Evolutionary conservation across 495 filamentous ascomycete species (phyloP).

Genomic region (Baudoinia panamericana): DNA sequence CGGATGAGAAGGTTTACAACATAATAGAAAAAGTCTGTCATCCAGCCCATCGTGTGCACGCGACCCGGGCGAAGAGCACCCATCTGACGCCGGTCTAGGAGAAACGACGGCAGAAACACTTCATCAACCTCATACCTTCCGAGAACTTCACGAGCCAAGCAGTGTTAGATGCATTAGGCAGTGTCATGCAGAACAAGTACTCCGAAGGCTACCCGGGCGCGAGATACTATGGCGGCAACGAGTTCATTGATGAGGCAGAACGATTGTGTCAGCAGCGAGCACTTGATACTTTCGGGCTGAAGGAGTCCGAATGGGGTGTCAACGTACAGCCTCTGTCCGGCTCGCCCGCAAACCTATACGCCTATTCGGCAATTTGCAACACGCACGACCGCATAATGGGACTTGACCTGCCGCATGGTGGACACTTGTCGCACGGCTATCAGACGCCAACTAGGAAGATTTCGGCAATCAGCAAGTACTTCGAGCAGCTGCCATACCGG

Average conservation of each 20-base stretch:
- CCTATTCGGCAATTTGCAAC: constrained; percentile 83
- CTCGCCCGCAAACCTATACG: constrained; percentile 89
- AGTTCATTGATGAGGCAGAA: constrained; percentile 86
- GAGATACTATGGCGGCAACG: constrained; percentile 93
- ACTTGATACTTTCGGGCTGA: constrained; percentile 70
- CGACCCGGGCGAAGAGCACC: neutral
- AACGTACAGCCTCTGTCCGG: constrained; percentile 95
- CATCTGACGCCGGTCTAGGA: constrained; percentile 43
- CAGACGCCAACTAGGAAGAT: constrained; percentile 98
- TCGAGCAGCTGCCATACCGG: constrained; percentile 91
- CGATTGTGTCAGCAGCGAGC: constrained; percentile 79
- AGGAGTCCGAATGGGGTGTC: constrained; percentile 84
- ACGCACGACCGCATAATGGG: constrained; percentile 95
- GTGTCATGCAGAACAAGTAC: constrained; percentile 99
- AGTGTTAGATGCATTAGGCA: constrained; percentile 89
- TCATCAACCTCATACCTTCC: constrained; percentile 96
- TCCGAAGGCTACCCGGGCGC: constrained; percentile 97
- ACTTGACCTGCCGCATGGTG: constrained; percentile 88
- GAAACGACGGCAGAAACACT: constrained; percentile 88
- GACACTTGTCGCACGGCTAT: constrained; percentile 94
- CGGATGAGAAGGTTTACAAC: constrained; percentile 71
- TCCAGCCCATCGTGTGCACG: neutral
- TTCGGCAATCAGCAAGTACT: constrained; percentile 95
- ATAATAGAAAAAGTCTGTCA: constrained; percentile 74
- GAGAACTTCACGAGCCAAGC: constrained; percentile 99